Percentiles rank a stretch among this genome's conserved stretches.
Evolutionary conservation across 2,329 filamentous ascomycete species (phyloP).

Genomic region (Cladobotryum mycophilum): DNA sequence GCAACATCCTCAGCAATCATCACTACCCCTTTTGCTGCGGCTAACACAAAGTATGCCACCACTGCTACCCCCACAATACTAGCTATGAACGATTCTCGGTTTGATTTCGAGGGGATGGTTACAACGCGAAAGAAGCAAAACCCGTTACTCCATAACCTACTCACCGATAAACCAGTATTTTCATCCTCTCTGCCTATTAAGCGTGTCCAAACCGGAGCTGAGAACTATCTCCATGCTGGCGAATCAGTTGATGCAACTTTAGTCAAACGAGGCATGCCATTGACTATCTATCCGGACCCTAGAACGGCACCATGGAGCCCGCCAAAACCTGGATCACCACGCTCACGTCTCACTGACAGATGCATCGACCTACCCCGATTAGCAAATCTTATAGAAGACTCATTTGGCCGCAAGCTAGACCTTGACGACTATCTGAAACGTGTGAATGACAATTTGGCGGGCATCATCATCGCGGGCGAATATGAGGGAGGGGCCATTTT

Average conservation of each 20-base stretch:
- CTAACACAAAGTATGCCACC: constrained; percentile 38
- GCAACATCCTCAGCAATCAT: constrained; percentile 81
- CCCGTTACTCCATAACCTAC: constrained; percentile 86
- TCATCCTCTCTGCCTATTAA: constrained; percentile 83
- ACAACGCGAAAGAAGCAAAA: constrained; percentile 58
- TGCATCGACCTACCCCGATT: constrained; percentile 78
- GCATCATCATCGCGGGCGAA: constrained; percentile 88
- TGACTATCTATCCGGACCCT: constrained; percentile 76
- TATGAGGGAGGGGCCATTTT: constrained; percentile 94
- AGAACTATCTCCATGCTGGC: constrained; percentile 25
- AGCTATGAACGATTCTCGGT: constrained; percentile 45
- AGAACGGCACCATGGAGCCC: constrained; percentile 63
- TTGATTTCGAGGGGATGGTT: constrained; percentile 43
- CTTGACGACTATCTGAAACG: constrained; percentile 74
- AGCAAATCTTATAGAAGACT: constrained; percentile 85
- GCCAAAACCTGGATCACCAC: constrained; percentile 50
- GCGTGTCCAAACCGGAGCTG: constrained; percentile 42
- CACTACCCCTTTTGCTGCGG: constrained; percentile 79
- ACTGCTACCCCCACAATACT: constrained; percentile 21
- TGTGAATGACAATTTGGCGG: constrained; percentile 76
- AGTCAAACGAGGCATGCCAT: constrained; percentile 82
- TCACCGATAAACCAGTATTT: constrained; percentile 89
- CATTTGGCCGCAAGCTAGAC: constrained; percentile 79
- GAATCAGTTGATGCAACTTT: constrained; percentile 60
- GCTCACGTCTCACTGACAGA: constrained; percentile 68